A percentile compares a stretch with the other conserved stretches of the same genome.
phyloP scores from a whole-genome alignment of 2,329 filamentous ascomycete species.

The Ophiosphaerella korrae region DNA sequence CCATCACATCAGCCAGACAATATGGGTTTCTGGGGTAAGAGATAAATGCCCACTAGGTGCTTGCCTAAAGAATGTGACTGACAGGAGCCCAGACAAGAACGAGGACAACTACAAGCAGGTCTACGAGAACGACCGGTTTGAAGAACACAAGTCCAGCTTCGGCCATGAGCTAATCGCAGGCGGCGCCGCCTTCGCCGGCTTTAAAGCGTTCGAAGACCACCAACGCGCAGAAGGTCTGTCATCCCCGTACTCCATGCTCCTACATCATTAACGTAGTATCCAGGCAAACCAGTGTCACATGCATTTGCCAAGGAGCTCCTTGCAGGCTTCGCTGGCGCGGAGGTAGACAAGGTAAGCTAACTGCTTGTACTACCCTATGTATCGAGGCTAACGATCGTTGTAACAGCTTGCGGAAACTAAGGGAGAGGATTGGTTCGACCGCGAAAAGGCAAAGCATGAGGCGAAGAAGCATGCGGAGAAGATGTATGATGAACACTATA shows the following conservation, averaged over 20 bases:
- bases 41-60: neutral
- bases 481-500: constrained; percentile 58
- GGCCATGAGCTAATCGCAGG: constrained; percentile 77
- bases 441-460: constrained; percentile 54
- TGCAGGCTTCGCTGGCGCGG: constrained; percentile 72
- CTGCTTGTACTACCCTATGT: neutral
- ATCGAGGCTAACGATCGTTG: neutral
- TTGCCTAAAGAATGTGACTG: neutral
- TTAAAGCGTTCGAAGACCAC: constrained; percentile 79
- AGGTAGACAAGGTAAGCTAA: constrained; percentile 54
- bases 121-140: constrained; percentile 54
- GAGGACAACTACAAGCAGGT: constrained; percentile 61
- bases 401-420: constrained; percentile 60
- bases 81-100: constrained; percentile 53
- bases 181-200: constrained; percentile 76
- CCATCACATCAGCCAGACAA: constrained; percentile 16
- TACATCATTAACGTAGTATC: constrained; percentile 1
- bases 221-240: constrained; percentile 70
- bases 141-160: constrained; percentile 65
- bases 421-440: constrained; percentile 56
- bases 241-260: neutral
- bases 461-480: constrained; percentile 51
- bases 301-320: constrained; percentile 78
- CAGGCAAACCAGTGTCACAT: constrained; percentile 74
- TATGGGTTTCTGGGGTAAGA: constrained; percentile 54